phyloP scores from a whole-genome alignment of 495 filamentous ascomycete species.

The Glonium stellatum region DNA sequence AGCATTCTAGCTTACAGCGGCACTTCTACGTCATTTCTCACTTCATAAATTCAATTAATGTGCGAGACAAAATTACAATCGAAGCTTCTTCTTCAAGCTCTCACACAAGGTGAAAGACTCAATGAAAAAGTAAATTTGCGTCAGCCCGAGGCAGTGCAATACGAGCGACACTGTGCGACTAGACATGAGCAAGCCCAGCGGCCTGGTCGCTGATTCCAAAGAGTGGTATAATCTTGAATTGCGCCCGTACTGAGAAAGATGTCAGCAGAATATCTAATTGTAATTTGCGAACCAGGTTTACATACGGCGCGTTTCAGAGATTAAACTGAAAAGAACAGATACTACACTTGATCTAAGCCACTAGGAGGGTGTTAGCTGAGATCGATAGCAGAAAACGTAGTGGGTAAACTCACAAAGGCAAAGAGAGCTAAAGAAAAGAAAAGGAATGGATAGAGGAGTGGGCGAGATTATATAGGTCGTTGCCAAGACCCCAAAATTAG shows the following conservation, averaged over 20 bases:
- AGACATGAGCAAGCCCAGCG: conserved; percentile 5
- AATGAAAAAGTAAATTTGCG: conserved; percentile 7
- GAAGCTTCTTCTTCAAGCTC: conserved; percentile 1
- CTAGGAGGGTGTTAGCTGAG: no score
- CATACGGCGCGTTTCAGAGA: not conserved
- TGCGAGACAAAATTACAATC: not conserved
- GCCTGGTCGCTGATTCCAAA: not conserved
- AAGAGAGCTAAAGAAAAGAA: conserved; percentile 9
- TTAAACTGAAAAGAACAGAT: conserved; percentile 7
- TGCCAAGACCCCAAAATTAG: not conserved
- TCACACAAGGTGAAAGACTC: conserved; percentile 1
- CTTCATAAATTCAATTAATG: not conserved
- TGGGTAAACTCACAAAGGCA: no score
- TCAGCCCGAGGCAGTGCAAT: conserved; percentile 10
- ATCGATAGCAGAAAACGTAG: no score
- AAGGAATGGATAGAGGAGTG: not conserved
- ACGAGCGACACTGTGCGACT: conserved; percentile 8
- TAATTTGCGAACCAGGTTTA: not conserved
- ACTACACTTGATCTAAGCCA: conserved; percentile 22
- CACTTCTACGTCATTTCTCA: not conserved
- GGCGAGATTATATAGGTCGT: not conserved
- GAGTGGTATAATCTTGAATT: conserved; percentile 1
- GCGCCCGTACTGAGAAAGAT: not conserved
- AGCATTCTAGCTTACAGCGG: not conserved
- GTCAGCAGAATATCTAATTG: not conserved